These are phyloP conservation scores for Penicillium dipodomyicola DNA, from an alignment of 495 filamentous ascomycete genomes.

Conservation along the genomic window DNA sequence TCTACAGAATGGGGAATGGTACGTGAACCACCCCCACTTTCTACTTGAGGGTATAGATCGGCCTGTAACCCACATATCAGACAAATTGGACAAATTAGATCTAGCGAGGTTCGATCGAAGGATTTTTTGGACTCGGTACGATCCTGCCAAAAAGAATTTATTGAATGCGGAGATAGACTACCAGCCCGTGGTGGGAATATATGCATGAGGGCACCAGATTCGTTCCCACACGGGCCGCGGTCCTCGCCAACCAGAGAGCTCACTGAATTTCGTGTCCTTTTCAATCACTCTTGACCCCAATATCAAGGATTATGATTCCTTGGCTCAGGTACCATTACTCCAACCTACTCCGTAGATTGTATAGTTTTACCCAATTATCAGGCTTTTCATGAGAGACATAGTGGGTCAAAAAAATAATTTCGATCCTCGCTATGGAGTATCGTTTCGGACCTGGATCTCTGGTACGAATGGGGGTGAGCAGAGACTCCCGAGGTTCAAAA, in stretches of 20 bases:
- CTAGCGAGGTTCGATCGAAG: not conserved
- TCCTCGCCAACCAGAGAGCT: not conserved
- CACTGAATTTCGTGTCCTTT: not conserved
- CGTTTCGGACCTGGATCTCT: slow-evolving; percentile 2
- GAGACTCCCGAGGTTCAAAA: not conserved
- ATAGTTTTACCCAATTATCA: slow-evolving; percentile 2
- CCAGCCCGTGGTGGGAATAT: slow-evolving; percentile 6
- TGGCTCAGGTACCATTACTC: slow-evolving; percentile 2
- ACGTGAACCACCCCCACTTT: slow-evolving; percentile 4
- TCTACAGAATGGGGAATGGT: slow-evolving; percentile 2
- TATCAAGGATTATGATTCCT: not conserved
- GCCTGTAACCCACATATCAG: not conserved
- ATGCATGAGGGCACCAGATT: slow-evolving; percentile 1
- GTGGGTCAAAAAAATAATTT: not conserved
- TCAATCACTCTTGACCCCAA: not conserved
- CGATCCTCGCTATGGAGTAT: not conserved
- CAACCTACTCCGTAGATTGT: not conserved
- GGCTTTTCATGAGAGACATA: not conserved
- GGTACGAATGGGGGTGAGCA: slow-evolving; percentile 4
- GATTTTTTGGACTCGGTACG: not conserved
- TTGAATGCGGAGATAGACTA: slow-evolving; percentile 11
- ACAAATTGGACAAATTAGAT: not conserved
- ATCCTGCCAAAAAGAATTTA: not conserved
- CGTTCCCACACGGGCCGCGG: not conserved
- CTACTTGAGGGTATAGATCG: slow-evolving; percentile 6